phyloP scores from a whole-genome alignment of 257 asterid species.

The Nicotiana attenuata region DNA sequence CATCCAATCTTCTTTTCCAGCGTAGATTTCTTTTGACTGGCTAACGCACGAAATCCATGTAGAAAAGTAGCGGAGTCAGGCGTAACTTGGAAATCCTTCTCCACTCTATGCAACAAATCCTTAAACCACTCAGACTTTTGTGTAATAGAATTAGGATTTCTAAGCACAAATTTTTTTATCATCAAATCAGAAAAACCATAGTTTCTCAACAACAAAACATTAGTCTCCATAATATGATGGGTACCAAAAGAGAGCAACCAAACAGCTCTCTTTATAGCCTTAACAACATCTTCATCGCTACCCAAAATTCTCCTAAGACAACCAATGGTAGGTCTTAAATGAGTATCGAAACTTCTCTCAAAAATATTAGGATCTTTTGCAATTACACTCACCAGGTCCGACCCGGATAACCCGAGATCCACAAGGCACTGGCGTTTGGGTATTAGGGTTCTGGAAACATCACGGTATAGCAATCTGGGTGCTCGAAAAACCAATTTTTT shows the following conservation, averaged over 20 bases:
- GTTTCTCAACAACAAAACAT: background rate
- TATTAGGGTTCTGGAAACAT: conserved; percentile 10
- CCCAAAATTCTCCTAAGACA: background rate
- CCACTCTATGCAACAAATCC: background rate
- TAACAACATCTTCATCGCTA: background rate
- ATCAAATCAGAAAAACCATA: background rate
- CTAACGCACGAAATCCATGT: background rate
- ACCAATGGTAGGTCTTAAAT: background rate
- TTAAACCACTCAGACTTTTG: background rate
- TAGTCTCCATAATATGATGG: background rate
- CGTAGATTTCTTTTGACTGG: background rate
- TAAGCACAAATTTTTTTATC: background rate
- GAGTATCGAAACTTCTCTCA: background rate
- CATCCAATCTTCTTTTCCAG: background rate
- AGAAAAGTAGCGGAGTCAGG: conserved; percentile 2
- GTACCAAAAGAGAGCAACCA: background rate
- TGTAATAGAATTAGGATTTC: background rate
- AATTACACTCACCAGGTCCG: background rate
- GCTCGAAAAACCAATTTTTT: background rate
- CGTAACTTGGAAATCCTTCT: background rate
- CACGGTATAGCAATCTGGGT: background rate
- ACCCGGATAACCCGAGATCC: conserved; percentile 2
- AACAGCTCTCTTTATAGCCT: background rate
- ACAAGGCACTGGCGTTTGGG: conserved; percentile 7
- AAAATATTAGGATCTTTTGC: background rate